These are phyloP conservation scores for Chiua virens DNA, from an alignment of 768 basidiomycete species.

Conservation along the genomic window DNA sequence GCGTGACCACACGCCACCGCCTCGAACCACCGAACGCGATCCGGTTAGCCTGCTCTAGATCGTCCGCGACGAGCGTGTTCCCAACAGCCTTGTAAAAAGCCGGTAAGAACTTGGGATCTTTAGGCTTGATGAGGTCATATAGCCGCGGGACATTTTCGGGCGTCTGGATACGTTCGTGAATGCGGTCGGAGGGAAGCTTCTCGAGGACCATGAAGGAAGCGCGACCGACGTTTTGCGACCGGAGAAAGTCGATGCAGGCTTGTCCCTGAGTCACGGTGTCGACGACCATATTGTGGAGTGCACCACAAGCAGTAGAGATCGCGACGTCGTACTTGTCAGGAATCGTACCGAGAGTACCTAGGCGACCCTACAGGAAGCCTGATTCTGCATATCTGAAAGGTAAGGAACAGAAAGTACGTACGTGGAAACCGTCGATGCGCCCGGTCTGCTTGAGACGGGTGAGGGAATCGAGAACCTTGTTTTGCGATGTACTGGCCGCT, in stretches of 20 bases:
- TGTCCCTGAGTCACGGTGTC: constrained; percentile 91
- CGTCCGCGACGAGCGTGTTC: constrained; percentile 88
- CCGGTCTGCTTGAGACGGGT: constrained; percentile 77
- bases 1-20: constrained; percentile 85
- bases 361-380: constrained; percentile 64
- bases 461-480: constrained; percentile 80
- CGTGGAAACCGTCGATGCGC: constrained; percentile 90
- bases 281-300: constrained; percentile 87
- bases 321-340: constrained; percentile 96
- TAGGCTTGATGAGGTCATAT: constrained; percentile 95
- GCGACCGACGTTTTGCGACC: constrained; percentile 86
- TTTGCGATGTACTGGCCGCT: constrained; percentile 80
- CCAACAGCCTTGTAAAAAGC: constrained; percentile 88
- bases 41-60: constrained; percentile 91
- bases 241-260: constrained; percentile 87
- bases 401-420: constrained; percentile 39
- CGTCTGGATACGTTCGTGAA: constrained; percentile 54
- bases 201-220: constrained; percentile 93
- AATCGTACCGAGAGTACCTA: constrained; percentile 92
- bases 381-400: neutral
- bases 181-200: constrained; percentile 57
- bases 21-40: constrained; percentile 75
- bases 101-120: constrained; percentile 75
- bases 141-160: constrained; percentile 91
- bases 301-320: constrained; percentile 85